Evolutionary conservation across 2,329 filamentous ascomycete species (phyloP), one percentile per base, ranked within the genome.

Genomic region (Ceratocystis alfenasii): DNA sequence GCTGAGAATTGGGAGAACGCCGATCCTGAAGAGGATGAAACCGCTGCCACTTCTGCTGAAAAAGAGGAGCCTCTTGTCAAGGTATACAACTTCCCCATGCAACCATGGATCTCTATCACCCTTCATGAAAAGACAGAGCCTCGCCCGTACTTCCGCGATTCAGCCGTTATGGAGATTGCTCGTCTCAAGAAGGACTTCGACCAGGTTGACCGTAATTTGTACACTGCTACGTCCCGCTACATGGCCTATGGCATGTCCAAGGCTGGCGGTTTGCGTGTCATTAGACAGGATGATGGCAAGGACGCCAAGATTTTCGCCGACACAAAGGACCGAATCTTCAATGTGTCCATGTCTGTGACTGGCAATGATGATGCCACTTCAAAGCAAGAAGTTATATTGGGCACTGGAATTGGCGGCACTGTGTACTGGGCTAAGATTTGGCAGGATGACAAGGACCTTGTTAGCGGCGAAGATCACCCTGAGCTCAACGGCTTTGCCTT

Each of bases 121-220:
- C 83, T 97, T 71, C 79, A 84, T 73, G 78, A 83, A 69, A 76
- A 80, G 68, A 76, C 81, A 15, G 79, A 84, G 67, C 74, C 80
- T 30, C 81, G 83, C 17, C 81, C 87, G 2, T 76, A 80, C 63
- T 87, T 97, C 74, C 86, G 87, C 46, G 85, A 90, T 66, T 88
- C 93, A 70, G 83, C 87, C 55, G 86, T 96, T 71, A 89, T 96
- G 80, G 90, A 96, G 71, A 94, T 99, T 73, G 93, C 94, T 63
- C 85, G 91, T 67, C 81, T 97, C 69, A 96, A 96, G 81, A 97
- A 97, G 78, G 91, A 96, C 4, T 97, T 97, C 72, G 94, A 99
- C 73, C 94, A 97, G 77, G 87, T 96, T 69, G 94, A 99, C 73
- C 89, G 95, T 70, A 95, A 92, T 69, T 82, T 99, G 41, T 93